phyloP scores from a whole-genome alignment of 441 rosid species.

The Isatis lusitanica region DNA sequence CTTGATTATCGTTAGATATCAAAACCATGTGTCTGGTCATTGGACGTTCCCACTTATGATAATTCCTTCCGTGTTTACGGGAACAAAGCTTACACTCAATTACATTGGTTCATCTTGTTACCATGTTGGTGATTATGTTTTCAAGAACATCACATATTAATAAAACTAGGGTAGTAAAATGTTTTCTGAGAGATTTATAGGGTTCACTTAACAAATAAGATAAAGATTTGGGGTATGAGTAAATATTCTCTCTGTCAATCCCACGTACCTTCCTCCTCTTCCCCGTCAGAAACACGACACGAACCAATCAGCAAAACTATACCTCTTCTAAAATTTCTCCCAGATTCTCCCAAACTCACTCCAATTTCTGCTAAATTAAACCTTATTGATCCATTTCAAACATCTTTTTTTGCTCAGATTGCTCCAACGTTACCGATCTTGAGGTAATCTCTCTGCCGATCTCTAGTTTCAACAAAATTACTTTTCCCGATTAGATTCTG shows the following conservation, averaged over 20 bases:
- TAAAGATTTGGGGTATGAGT: background rate
- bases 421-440: conserved; percentile 7
- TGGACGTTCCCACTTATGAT: no score
- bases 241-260: conserved; percentile 10
- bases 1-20: no score
- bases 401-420: background rate
- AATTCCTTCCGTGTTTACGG: no score
- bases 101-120: no score
- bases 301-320: conserved; percentile 18
- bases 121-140: no score
- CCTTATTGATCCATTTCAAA: background rate
- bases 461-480: background rate
- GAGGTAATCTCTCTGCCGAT: conserved; percentile 6
- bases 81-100: no score
- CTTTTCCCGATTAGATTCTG: conserved; percentile 5
- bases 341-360: conserved; percentile 1
- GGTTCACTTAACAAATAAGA: conserved; percentile 1
- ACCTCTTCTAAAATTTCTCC: background rate
- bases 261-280: conserved; percentile 11
- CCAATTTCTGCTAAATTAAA: conserved; percentile 17
- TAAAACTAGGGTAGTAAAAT: no score
- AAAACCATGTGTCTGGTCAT: no score
- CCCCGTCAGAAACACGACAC: conserved; percentile 25
- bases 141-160: no score
- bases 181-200: background rate